Base-by-base conservation (phyloP, 305 asterid species). In the Salvia sclarea region DNA sequence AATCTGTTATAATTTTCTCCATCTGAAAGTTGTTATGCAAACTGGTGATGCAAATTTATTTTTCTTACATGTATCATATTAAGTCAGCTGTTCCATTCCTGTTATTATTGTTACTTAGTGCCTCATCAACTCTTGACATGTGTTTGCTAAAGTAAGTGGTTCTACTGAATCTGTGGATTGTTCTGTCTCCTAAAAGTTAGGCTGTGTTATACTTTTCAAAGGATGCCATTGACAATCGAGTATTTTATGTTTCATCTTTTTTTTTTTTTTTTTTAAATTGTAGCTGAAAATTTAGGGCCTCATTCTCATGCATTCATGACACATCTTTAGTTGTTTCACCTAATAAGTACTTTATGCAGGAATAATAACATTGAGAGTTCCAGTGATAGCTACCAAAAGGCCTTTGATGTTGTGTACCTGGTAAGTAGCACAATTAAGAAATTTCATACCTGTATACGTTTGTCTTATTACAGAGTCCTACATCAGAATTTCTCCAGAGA, bases 351-450 rank as follows among this genome's bases (percentile, higher is more conserved):
- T 64, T 78, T 44, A 72, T 83, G 84, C 79, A 92, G 98, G 84
- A 92, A 89, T 71, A 83, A 86, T 84, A 92, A 88, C 74, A 75
- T 89, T 54, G 92, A 89, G 81, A 76, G 76, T 64, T 89, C 95
- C 66, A 85, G 85, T 56, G 88, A 83, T 14, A 80, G 86, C 84
- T 89, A 89, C 68, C 71, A 70, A 52, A 73, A 79, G 78, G 87
- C 96, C 70, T 92, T 87, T 71, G 96, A 92, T 79, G 84, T 92
- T 55, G 92, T 92, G 53, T 87, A 87, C 75, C 63, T 85, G 96
- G 96, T 91, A 49, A 85, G 85, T 65, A 38, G 33, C 55, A 31
- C 44, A 5, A 55, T 70, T 72, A 72, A 33, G 52, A 47, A 55
- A 49, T 66, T 41, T 45, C 43, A 11, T 16, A 8, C 37, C 12